Percentiles rank a stretch among this genome's conserved stretches.
phyloP scores from a whole-genome alignment of 805 yeast genomes.

The Kodamaea nitidulidarum region DNA sequence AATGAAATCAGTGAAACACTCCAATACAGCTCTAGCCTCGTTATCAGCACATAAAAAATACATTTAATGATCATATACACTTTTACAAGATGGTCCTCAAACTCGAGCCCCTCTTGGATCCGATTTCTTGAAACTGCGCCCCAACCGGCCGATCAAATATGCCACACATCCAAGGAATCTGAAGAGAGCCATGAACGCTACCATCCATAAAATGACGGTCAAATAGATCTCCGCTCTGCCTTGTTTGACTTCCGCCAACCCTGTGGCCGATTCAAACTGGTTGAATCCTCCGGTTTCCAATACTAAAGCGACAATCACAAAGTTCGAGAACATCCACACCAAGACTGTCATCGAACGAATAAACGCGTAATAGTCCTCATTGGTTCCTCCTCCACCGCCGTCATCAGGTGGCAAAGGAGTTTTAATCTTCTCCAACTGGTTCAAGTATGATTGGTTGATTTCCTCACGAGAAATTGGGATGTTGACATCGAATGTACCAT shows the following conservation, averaged over 20 bases:
- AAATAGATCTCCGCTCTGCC: conserved; percentile 40
- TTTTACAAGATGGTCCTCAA: too few relatives aligned
- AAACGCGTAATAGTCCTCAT: conserved; percentile 45
- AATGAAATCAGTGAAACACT: too few relatives aligned
- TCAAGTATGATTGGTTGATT: conserved; percentile 49
- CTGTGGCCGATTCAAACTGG: conserved; percentile 29
- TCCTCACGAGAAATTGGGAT: conserved; percentile 46
- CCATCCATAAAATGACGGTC: conserved; percentile 57
- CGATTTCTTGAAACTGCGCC: conserved; percentile 21
- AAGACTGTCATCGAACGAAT: conserved; percentile 44
- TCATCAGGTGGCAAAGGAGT: conserved; percentile 35
- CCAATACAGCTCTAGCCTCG: too few relatives aligned
- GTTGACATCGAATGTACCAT: conserved; percentile 55
- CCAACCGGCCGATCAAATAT: conserved; percentile 41
- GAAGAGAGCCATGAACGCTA: conserved; percentile 57
- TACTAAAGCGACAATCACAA: conserved; percentile 38
- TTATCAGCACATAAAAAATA: too few relatives aligned
- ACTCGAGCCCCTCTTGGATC: too few relatives aligned
- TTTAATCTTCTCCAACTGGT: conserved; percentile 51
- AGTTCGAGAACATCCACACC: conserved; percentile 44
- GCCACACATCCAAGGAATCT: conserved; percentile 50
- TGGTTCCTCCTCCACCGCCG: conserved; percentile 23
- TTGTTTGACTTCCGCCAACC: conserved; percentile 23
- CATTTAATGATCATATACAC: too few relatives aligned
- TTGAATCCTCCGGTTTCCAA: conserved; percentile 43